These are phyloP conservation scores for Astragalus glycyphyllos DNA, from an alignment of 306 rosid species.

Conservation along the genomic window DNA sequence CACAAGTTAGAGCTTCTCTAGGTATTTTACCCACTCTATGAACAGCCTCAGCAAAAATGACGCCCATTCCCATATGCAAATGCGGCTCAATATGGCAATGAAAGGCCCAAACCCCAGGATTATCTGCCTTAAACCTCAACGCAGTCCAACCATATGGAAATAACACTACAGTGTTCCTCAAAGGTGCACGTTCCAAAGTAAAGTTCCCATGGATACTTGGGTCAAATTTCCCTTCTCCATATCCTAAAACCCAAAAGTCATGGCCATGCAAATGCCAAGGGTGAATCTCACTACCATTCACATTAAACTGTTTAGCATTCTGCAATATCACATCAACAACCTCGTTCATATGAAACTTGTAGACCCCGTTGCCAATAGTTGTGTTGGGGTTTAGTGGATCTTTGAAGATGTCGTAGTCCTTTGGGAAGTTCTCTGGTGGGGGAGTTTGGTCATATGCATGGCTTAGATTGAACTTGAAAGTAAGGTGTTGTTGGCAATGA, in stretches of 20 bases:
- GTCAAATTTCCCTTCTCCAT: slow-evolving; percentile 77
- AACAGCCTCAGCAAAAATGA: slow-evolving; percentile 66
- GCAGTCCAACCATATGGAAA: slow-evolving; percentile 92
- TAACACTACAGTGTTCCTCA: slow-evolving; percentile 65
- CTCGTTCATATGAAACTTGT: slow-evolving; percentile 43
- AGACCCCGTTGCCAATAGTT: slow-evolving; percentile 56
- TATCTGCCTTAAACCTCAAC: slow-evolving; percentile 71
- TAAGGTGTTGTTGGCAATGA: slow-evolving; percentile 71
- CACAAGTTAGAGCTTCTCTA: slow-evolving; percentile 59
- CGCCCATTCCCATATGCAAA: slow-evolving; percentile 96
- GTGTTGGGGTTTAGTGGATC: slow-evolving; percentile 56
- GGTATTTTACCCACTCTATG: slow-evolving; percentile 52
- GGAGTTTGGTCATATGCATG: slow-evolving; percentile 40
- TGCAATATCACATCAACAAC: slow-evolving; percentile 73
- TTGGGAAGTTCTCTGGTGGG: slow-evolving; percentile 55
- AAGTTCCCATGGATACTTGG: slow-evolving; percentile 42
- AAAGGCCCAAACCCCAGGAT: slow-evolving; percentile 91
- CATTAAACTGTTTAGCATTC: slow-evolving; percentile 56
- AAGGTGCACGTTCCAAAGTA: slow-evolving; percentile 73
- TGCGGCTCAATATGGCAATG: slow-evolving; percentile 95
- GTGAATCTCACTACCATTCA: slow-evolving; percentile 69
- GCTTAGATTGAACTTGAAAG: slow-evolving; percentile 46
- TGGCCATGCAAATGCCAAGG: slow-evolving; percentile 97
- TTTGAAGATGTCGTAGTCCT: slow-evolving; percentile 51
- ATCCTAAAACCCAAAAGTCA: slow-evolving; percentile 87